Conservation (phyloP, 441 rosid species). For the Cnidoscolus chayamansa region DNA sequence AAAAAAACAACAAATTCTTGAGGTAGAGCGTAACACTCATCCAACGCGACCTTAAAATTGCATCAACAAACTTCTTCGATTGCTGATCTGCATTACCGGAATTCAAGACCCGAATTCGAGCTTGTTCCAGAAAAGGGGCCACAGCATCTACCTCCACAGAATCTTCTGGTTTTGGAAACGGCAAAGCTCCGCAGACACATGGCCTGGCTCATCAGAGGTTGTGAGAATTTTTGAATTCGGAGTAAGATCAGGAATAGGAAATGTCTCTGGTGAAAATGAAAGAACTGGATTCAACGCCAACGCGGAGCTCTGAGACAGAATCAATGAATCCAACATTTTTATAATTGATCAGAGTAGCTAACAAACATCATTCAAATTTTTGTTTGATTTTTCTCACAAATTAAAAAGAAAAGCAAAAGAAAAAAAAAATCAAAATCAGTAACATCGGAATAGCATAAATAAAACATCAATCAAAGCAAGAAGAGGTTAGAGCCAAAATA, state of each 20-base stretch:
- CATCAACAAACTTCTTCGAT: slow-evolving; percentile 34
- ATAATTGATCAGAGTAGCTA: not conserved
- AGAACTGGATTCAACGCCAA: not conserved
- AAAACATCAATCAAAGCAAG: not conserved
- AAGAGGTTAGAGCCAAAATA: too few species aligned
- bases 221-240: slow-evolving; percentile 17
- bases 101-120: slow-evolving; percentile 22
- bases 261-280: slow-evolving; percentile 22
- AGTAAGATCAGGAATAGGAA: slow-evolving; percentile 11
- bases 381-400: not conserved
- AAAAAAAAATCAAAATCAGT: not conserved
- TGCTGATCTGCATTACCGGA: slow-evolving; percentile 20
- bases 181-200: not conserved
- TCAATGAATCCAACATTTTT: not conserved
- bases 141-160: slow-evolving; percentile 27
- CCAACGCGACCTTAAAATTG: slow-evolving; percentile 21
- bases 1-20: slow-evolving; percentile 11
- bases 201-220: not conserved
- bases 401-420: not conserved
- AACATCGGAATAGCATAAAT: not conserved
- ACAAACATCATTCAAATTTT: not conserved
- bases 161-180: slow-evolving; percentile 7
- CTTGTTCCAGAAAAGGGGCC: slow-evolving; percentile 24
- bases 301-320: slow-evolving; percentile 25
- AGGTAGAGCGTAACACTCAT: slow-evolving; percentile 27